phyloP scores from a whole-genome alignment of 768 basidiomycete species.

The Hydnum rufescens region DNA sequence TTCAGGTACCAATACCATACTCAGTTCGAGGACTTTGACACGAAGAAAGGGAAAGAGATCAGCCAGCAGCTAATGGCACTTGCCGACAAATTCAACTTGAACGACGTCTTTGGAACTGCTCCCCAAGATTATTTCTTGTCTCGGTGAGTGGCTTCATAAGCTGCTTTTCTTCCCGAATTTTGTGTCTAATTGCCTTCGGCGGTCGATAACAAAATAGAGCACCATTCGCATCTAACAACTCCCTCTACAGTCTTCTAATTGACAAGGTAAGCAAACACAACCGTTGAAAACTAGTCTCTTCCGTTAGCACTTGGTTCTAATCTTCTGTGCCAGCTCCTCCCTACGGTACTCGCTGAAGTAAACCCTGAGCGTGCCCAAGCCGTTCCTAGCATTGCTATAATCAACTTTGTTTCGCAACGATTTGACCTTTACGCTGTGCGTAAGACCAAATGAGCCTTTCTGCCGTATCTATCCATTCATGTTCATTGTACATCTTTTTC shows the following conservation, averaged over 20 bases:
- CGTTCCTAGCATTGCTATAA: conserved; percentile 43
- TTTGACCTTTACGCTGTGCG: conserved; percentile 44
- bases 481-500: too few relatives aligned
- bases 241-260: conserved; percentile 38
- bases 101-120: conserved; percentile 43
- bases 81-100: conserved; percentile 39
- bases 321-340: not conserved
- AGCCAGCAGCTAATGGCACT: conserved; percentile 35
- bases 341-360: not conserved
- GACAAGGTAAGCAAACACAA: conserved; percentile 20
- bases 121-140: conserved; percentile 56
- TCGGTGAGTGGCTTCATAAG: conserved; percentile 8
- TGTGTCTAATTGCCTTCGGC: too few relatives aligned
- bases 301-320: conserved; percentile 9
- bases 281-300: conserved; percentile 14
- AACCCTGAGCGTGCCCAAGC: conserved; percentile 34
- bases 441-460: too few relatives aligned
- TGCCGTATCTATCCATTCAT: too few relatives aligned
- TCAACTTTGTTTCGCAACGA: conserved; percentile 42
- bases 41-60: conserved; percentile 30
- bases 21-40: conserved; percentile 33
- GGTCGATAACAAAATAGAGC: too few relatives aligned
- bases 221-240: conserved; percentile 41
- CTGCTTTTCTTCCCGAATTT: too few relatives aligned
- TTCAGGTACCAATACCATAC: conserved; percentile 39